A percentile compares a stretch with the other conserved stretches of the same genome.
These are phyloP conservation scores for Tulasnella sp. DNA, from an alignment of 768 basidiomycete species.

Conservation along the genomic window DNA sequence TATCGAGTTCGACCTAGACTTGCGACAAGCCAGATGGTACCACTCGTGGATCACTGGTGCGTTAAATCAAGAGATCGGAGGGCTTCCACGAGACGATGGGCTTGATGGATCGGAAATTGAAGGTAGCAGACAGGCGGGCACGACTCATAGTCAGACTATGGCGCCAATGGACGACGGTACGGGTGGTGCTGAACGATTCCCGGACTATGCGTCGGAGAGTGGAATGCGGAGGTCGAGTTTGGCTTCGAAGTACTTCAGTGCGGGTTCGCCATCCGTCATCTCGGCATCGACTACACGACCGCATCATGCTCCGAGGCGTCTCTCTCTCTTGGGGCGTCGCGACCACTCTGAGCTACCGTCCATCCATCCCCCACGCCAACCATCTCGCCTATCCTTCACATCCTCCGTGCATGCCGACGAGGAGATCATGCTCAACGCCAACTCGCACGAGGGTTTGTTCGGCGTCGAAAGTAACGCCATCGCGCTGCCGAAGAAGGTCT, in stretches of 20 bases:
- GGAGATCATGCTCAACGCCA: no score
- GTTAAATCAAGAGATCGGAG: neutral
- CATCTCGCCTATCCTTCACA: no score
- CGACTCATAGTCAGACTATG: neutral
- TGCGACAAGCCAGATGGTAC: constrained; percentile 67
- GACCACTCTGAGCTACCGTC: constrained; percentile 28
- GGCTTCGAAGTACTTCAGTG: no score
- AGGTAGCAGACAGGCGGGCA: neutral
- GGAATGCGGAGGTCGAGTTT: neutral
- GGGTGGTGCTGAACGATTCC: neutral
- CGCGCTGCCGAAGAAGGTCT: no score
- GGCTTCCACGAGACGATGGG: no score
- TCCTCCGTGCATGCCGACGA: no score
- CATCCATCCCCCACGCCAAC: neutral
- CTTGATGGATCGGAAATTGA: neutral
- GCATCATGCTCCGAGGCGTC: constrained; percentile 52
- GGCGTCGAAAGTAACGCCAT: no score
- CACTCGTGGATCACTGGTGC: constrained; percentile 41
- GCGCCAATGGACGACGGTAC: neutral
- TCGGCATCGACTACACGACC: constrained; percentile 2
- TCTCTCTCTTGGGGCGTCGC: constrained; percentile 58
- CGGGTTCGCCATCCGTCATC: neutral
- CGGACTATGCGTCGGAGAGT: neutral
- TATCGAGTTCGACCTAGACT: constrained; percentile 82
- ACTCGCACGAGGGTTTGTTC: no score